Evolutionary conservation across 75 land plant genomes (phyloP).

Genomic region (Selaginella tamariscina): DNA sequence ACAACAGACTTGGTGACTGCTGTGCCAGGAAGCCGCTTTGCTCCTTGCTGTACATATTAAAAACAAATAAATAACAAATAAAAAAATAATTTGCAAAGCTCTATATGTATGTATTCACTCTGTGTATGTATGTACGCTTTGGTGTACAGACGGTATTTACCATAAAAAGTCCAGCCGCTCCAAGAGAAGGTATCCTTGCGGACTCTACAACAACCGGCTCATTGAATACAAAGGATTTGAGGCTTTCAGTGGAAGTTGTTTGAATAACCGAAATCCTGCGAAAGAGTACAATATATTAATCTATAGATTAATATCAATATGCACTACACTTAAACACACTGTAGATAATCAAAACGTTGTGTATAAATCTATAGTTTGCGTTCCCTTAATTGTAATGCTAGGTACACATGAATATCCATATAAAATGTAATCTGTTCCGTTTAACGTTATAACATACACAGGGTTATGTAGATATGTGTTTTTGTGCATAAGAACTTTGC

Average conservation of each 20-base stretch:
- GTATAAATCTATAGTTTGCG: no score
- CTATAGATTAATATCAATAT: no score
- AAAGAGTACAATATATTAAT: no score
- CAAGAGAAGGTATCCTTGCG: conserved; percentile 67
- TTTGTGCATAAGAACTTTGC: no score
- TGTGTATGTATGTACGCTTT: background rate
- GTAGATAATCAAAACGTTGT: no score
- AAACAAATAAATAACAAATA: conserved; percentile 6
- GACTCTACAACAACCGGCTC: conserved; percentile 86
- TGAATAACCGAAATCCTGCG: conserved; percentile 94
- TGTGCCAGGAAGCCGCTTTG: conserved; percentile 90
- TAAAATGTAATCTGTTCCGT: no score
- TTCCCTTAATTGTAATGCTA: no score
- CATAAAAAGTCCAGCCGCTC: conserved; percentile 89
- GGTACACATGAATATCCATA: no score
- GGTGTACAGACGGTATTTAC: conserved; percentile 24
- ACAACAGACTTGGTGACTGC: conserved; percentile 98
- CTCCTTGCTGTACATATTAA: conserved; percentile 92
- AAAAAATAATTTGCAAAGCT: background rate
- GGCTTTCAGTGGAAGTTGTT: conserved; percentile 81
- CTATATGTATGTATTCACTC: background rate
- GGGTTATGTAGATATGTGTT: no score
- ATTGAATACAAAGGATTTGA: conserved; percentile 89
- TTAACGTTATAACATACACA: no score
- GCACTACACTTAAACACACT: no score